Conservation (phyloP, 768 basidiomycete genomes). For the Podaxis carcinomalis region DNA sequence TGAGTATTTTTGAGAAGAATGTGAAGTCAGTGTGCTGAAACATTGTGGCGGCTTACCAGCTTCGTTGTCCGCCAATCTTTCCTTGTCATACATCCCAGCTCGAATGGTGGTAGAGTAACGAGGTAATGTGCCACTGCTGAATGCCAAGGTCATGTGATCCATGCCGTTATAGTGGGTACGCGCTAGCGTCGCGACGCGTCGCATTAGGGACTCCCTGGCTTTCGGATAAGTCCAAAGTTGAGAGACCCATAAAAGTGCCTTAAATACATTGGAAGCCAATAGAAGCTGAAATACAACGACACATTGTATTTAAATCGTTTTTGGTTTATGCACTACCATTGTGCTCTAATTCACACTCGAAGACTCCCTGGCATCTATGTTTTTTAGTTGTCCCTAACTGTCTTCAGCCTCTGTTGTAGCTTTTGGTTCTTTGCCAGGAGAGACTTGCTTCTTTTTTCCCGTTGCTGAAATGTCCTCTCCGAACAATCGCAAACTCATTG, state of each 20-base stretch:
- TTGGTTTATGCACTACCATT: too few relatives aligned
- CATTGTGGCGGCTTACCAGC: not conserved
- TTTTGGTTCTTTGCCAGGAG: not conserved
- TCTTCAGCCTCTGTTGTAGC: not conserved
- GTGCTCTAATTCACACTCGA: too few relatives aligned
- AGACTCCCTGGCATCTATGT: too few relatives aligned
- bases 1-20: constrained; percentile 12
- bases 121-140: not conserved
- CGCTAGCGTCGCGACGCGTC: too few relatives aligned
- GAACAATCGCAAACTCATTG: constrained; percentile 82
- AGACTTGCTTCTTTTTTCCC: constrained; percentile 6
- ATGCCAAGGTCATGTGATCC: not conserved
- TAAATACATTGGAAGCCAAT: too few relatives aligned
- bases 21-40: not conserved
- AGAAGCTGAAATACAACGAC: too few relatives aligned
- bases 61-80: constrained; percentile 1
- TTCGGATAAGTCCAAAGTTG: too few relatives aligned
- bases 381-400: too few relatives aligned
- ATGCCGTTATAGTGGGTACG: not conserved
- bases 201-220: too few relatives aligned
- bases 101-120: not conserved
- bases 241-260: too few relatives aligned
- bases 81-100: constrained; percentile 9
- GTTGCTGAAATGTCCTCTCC: constrained; percentile 64
- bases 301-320: too few relatives aligned